phyloP scores from a whole-genome alignment of 2,329 filamentous ascomycete genomes.

The Stagonosporopsis cucurbitacearum region DNA sequence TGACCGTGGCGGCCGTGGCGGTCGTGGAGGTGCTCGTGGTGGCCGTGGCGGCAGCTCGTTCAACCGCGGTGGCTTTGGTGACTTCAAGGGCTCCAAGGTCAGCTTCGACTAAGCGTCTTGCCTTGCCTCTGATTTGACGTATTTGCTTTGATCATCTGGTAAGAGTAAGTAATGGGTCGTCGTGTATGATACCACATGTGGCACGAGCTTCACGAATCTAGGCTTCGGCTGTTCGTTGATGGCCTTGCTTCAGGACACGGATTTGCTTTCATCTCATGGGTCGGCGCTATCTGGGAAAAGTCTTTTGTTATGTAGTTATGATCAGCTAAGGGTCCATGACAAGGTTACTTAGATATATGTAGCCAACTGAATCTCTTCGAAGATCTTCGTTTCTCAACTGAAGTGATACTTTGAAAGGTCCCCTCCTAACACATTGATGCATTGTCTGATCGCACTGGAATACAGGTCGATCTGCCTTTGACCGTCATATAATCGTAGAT shows the following conservation, averaged over 20 bases:
- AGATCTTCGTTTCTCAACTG: no score
- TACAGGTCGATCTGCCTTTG: no score
- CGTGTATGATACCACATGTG: constrained; percentile 26
- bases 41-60: constrained; percentile 54
- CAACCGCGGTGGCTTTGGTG: constrained; percentile 64
- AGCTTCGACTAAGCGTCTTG: constrained; percentile 60
- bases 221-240: constrained; percentile 17
- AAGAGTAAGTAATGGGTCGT: constrained; percentile 35
- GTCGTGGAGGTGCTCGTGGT: constrained; percentile 55
- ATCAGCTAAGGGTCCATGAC: constrained; percentile 11
- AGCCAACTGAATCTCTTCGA: constrained; percentile 21
- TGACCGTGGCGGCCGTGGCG: constrained; percentile 56
- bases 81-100: constrained; percentile 81
- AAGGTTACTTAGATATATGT: constrained; percentile 17
- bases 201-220: constrained; percentile 18
- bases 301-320: constrained; percentile 10
- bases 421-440: no score
- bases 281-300: constrained; percentile 22
- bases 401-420: no score
- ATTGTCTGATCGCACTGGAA: no score
- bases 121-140: constrained; percentile 19
- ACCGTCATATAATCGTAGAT: no score
- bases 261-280: constrained; percentile 20
- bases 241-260: constrained; percentile 20
- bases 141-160: constrained; percentile 28